Percentiles rank a stretch among this genome's conserved stretches.
These are phyloP conservation scores for Rhododendron molle DNA, from an alignment of 148 eudicot species.

Conservation along the genomic window DNA sequence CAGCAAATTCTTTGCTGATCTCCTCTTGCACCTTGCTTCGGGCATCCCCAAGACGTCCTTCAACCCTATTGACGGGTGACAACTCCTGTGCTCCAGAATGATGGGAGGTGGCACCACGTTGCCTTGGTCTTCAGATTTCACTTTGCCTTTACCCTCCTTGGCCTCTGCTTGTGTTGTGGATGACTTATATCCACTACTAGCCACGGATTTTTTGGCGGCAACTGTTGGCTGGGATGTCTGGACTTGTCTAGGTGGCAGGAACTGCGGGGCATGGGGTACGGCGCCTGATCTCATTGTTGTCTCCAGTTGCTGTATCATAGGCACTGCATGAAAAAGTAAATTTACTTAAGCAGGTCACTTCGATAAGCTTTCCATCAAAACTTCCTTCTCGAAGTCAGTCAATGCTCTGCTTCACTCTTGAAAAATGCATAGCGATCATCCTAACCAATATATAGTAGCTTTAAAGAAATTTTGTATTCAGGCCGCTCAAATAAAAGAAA, in stretches of 20 bases:
- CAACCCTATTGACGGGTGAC: conserved; percentile 14
- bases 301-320: conserved; percentile 89
- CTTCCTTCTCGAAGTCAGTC: background rate
- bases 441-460: background rate
- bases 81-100: conserved; percentile 18
- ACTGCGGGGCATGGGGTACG: conserved; percentile 88
- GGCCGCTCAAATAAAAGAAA: background rate
- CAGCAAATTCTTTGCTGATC: conserved; percentile 69
- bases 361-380: background rate
- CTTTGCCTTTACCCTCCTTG: conserved; percentile 3
- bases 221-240: conserved; percentile 15
- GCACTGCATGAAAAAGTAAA: conserved; percentile 46
- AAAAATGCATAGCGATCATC: background rate
- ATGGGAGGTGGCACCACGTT: conserved; percentile 19
- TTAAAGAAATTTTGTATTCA: background rate
- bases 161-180: background rate
- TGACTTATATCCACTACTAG: background rate
- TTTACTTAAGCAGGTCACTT: background rate
- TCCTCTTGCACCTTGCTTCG: conserved; percentile 86
- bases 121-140: conserved; percentile 15
- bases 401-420: background rate
- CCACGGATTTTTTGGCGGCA: conserved; percentile 3
- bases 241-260: conserved; percentile 40
- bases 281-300: conserved; percentile 81
- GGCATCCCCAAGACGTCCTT: conserved; percentile 64